Conservation (phyloP, 2,329 filamentous ascomycete genomes). For the Neophaeococcomyces mojaviensis region DNA sequence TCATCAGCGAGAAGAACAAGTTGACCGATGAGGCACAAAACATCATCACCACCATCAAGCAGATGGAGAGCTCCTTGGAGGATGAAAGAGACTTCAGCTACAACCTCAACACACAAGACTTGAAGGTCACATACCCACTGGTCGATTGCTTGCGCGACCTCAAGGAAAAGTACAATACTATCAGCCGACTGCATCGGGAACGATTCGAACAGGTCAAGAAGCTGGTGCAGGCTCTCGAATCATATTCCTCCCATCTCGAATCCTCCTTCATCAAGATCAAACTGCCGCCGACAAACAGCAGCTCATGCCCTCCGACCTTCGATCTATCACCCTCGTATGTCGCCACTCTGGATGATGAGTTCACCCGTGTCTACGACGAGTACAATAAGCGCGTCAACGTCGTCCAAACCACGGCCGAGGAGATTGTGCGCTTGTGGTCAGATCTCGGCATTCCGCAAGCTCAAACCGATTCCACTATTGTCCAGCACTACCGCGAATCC, state of each 20-base stretch:
- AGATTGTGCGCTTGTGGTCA: conserved; percentile 91
- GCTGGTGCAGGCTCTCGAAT: conserved; percentile 86
- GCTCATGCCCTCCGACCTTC: conserved; percentile 72
- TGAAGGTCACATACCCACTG: conserved; percentile 76
- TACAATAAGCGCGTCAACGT: conserved; percentile 74
- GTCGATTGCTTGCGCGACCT: conserved; percentile 68
- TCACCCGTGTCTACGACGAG: conserved; percentile 91
- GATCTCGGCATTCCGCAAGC: conserved; percentile 91
- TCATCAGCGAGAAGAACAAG: conserved; percentile 68
- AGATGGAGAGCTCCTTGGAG: conserved; percentile 88
- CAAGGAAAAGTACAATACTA: conserved; percentile 75
- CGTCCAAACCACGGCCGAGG: conserved; percentile 67
- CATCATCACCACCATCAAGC: conserved; percentile 76
- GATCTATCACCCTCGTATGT: conserved; percentile 90
- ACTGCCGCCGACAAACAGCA: conserved; percentile 73
- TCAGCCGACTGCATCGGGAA: conserved; percentile 78
- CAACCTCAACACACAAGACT: conserved; percentile 56
- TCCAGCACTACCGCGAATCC: conserved; percentile 80
- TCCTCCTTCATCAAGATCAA: conserved; percentile 76
- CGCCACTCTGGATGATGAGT: conserved; percentile 77
- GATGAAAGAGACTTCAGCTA: conserved; percentile 61
- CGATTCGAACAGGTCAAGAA: conserved; percentile 95
- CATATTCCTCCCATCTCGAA: conserved; percentile 93
- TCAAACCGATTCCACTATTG: conserved; percentile 79
- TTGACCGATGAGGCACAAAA: conserved; percentile 83